Conservation (phyloP, 2,329 filamentous ascomycete species). For the Aschersonia sp. region DNA sequence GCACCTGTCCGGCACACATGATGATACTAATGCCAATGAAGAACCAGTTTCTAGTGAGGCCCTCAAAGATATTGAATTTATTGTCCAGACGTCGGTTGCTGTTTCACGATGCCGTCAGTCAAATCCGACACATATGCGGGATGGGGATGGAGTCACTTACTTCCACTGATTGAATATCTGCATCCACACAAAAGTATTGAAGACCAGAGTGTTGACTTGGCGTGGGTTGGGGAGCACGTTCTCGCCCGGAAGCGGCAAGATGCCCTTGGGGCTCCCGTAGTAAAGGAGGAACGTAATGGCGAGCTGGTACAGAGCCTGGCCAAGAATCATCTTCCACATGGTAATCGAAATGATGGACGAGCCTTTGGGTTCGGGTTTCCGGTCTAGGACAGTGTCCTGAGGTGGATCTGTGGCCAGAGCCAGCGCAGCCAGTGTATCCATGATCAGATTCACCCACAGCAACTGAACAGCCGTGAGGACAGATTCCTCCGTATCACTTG, state of each 20-base stretch:
- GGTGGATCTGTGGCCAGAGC: slow-evolving; percentile 86
- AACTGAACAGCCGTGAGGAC: slow-evolving; percentile 83
- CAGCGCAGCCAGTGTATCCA: slow-evolving; percentile 87
- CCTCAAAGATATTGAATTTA: slow-evolving; percentile 89
- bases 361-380: slow-evolving; percentile 50
- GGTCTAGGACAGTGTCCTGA: slow-evolving; percentile 62
- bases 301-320: slow-evolving; percentile 82
- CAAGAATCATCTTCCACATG: slow-evolving; percentile 99
- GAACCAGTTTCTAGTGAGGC: slow-evolving; percentile 71
- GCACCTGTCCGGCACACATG: slow-evolving; percentile 78
- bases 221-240: slow-evolving; percentile 24
- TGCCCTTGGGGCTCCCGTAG: slow-evolving; percentile 44
- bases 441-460: slow-evolving; percentile 93
- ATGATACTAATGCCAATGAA: slow-evolving; percentile 74
- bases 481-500: slow-evolving; percentile 51
- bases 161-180: slow-evolving; percentile 98
- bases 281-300: slow-evolving; percentile 67
- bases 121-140: background rate
- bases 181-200: slow-evolving; percentile 99
- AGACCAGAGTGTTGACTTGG: slow-evolving; percentile 68
- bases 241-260: slow-evolving; percentile 25
- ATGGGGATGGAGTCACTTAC: slow-evolving; percentile 30
- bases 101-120: slow-evolving; percentile 3
- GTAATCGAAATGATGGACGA: slow-evolving; percentile 61
- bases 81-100: slow-evolving; percentile 89